Evolutionary conservation across 2,329 filamentous ascomycete genomes (phyloP), one percentile per base, ranked within the genome.

Genomic region (Trichoderma aggressivum): DNA sequence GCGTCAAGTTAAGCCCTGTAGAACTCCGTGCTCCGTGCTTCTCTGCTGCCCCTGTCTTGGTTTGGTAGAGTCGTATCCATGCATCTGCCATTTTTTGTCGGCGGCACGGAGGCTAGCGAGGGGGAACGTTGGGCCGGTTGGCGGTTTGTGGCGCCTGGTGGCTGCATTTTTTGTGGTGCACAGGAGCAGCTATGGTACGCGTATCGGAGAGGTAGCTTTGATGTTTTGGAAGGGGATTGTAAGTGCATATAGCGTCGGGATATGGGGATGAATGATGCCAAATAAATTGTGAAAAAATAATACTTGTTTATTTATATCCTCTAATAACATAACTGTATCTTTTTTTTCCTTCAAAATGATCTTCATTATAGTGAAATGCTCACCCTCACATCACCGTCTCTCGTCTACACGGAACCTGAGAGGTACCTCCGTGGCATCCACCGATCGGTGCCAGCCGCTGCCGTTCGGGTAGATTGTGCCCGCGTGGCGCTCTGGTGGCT

Each of bases 401-500:
- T 4, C 39, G 3, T 28, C 12, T 14, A 5, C 12, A 8, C 14
- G 21, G 8, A 6, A 56, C 62, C 11, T 66, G 3, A 0, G 18
- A 43, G 64, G 18, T 47, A 59, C 53, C n/a, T 67, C 64, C 5
- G 7, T 16, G 8, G 26, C 26, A 18, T 39, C 53, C 64, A 56
- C 47, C n/a, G 5, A 32, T 56, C 47, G 14, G 21, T 39, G 16
- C n/a, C 63, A 58, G 32, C 50, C 63, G 24, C 50, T 28, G 50
- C 63, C 34, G 56, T 12, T 61, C 66, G 66, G 66, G 56, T 61
- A 53, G 66, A 69, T 60, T 69, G 8, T 24, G 39, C 56, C 64
- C 66, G 66, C 10, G 56, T 69, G 66, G 66, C 66, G 66, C 32
- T 34, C 30, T 4, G 28, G 66, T 69, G 56, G 39, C 56, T 68